Evolutionary conservation across 345 rosid genomes (phyloP), one percentile per base, ranked within the genome.

Genomic region (Sisymbrium irio): DNA sequence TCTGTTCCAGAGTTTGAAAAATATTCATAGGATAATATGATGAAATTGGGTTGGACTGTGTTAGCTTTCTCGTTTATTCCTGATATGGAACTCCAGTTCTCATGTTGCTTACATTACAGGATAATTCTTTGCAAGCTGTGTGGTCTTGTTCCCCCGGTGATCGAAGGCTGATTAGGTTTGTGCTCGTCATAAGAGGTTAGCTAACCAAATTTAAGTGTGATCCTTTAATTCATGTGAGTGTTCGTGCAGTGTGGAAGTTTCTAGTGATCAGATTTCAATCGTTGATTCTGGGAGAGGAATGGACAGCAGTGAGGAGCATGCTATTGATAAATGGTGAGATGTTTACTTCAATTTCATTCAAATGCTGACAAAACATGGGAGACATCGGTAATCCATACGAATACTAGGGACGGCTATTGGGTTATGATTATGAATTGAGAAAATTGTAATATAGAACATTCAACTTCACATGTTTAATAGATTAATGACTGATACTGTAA

Each of bases 281-380:
- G 85, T 90, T 81, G 97, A 90, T 76, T 66, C 92, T n/a, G 97
- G 94, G 61, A 79, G 73, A 61, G 97, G 94, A 77, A 90, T 90
- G 97, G 94, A 90, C 67, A 75, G 67, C 35, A 85, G 85, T 69
- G 89, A 85, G 9, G 81, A 77, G 60, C 83, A 84, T 60, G 81
- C 83, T 60, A 82, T 90, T 13, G 84, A 51, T 22, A 86, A 88
- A 75, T 90, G 97, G 97, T 90, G 77, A 75, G 63, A 25, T 28
- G 15, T 44, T 35, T 46, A 53, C 63, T 60, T 67, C 46, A 22
- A 0, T 39, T 39, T 57, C 60, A 17, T 42, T 65, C 27, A 36
- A 57, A 57, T 65, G 51, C 40, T 63, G 15, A 10, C 15, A 41
- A 19, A 62, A 51, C 32, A 30, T 62, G 44, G 51, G 45, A 53